phyloP scores from a whole-genome alignment of 2,329 filamentous ascomycete species.

The Niveomyces coronatus region DNA sequence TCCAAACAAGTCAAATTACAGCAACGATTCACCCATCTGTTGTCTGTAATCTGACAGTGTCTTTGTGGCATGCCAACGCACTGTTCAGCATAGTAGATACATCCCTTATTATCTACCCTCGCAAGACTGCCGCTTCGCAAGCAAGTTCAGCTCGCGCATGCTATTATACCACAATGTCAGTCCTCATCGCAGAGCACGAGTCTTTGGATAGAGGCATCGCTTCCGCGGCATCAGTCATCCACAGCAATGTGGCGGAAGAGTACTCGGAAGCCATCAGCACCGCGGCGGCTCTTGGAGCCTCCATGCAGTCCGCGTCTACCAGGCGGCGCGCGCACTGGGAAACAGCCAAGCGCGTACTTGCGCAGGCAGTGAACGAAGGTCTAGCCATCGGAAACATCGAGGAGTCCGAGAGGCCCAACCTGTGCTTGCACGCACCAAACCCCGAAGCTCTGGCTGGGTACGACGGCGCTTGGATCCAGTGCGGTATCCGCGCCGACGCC shows the following conservation, averaged over 20 bases:
- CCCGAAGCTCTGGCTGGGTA: neutral
- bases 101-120: too few species aligned
- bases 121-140: too few species aligned
- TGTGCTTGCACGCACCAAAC: neutral
- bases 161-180: neutral
- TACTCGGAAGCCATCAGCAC: neutral
- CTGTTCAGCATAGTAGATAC: too few species aligned
- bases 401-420: neutral
- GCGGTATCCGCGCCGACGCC: neutral
- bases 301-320: neutral
- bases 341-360: neutral
- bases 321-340: conserved; percentile 1
- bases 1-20: too few species aligned
- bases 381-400: neutral
- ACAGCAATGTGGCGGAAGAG: too few species aligned
- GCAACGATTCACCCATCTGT: too few species aligned
- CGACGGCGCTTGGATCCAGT: neutral
- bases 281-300: neutral
- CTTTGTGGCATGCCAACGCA: too few species aligned
- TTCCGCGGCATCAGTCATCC: too few species aligned
- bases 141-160: too few species aligned
- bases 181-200: neutral
- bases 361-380: neutral
- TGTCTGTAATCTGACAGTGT: too few species aligned
- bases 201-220: neutral